Conservation (phyloP, 352 stramenopile species). For the Phytophthora uliginosa region DNA sequence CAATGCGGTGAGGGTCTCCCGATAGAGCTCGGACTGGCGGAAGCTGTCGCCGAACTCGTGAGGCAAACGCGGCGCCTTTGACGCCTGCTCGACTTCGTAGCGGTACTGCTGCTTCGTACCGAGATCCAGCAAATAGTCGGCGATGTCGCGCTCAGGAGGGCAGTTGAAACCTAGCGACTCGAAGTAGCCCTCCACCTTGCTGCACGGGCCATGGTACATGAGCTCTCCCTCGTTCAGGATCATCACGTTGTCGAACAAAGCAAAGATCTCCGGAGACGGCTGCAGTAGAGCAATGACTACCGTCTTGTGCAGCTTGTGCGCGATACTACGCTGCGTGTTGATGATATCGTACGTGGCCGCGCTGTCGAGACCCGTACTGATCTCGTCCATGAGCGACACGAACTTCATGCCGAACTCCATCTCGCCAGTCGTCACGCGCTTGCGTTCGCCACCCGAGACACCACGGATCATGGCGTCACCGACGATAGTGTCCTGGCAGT, state of each 20-base stretch:
- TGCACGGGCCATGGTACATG: conserved; percentile 72
- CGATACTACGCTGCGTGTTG: conserved; percentile 53
- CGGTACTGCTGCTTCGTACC: conserved; percentile 36
- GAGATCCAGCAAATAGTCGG: conserved; percentile 34
- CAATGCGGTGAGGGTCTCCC: conserved; percentile 37
- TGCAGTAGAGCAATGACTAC: conserved; percentile 85
- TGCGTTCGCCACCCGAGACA: conserved; percentile 76
- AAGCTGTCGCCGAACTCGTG: conserved; percentile 39
- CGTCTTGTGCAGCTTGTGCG: conserved; percentile 58
- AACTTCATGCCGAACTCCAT: conserved; percentile 89
- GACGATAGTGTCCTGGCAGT: conserved; percentile 15
- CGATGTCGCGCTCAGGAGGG: conserved; percentile 36
- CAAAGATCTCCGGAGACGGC: conserved; percentile 91
- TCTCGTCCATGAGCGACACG: conserved; percentile 87
- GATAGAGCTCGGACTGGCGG: conserved; percentile 40
- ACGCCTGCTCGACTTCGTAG: conserved; percentile 15
- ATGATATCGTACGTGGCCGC: conserved; percentile 69
- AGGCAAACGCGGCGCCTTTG: conserved; percentile 10
- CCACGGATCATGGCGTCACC: conserved; percentile 57
- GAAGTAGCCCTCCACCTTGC: conserved; percentile 44
- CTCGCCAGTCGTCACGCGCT: conserved; percentile 80
- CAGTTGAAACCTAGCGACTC: conserved; percentile 45
- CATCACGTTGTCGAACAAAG: conserved; percentile 76
- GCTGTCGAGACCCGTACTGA: conserved; percentile 73
- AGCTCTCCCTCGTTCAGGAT: conserved; percentile 84